Percentiles rank a stretch among this genome's conserved stretches.
These are phyloP conservation scores for Colletotrichum musae DNA, from an alignment of 2,329 filamentous ascomycete species.

Conservation along the genomic window DNA sequence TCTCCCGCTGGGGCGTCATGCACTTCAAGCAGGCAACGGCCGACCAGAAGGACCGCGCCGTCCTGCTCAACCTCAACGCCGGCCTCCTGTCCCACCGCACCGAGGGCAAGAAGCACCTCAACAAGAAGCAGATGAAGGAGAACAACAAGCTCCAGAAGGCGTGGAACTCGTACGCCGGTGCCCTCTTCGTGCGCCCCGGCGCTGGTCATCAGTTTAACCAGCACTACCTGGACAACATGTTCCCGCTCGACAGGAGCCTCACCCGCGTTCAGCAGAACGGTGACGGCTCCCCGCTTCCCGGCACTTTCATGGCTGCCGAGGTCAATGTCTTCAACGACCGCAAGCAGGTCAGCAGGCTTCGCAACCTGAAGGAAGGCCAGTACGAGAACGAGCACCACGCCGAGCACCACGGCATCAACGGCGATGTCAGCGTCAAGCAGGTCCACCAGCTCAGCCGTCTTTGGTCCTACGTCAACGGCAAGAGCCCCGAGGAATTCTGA, in stretches of 20 bases:
- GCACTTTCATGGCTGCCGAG: constrained; percentile 28
- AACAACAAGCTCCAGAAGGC: constrained; percentile 22
- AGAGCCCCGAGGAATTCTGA: constrained; percentile 6
- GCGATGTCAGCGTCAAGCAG: constrained; percentile 9
- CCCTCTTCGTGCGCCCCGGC: constrained; percentile 69
- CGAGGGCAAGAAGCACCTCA: constrained; percentile 46
- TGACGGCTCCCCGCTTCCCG: constrained; percentile 16
- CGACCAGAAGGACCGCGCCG: constrained; percentile 56
- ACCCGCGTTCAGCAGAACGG: constrained; percentile 30
- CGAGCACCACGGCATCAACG: constrained; percentile 14
- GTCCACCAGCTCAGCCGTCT: constrained; percentile 37
- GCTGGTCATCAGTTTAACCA: constrained; percentile 73
- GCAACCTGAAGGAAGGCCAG: constrained; percentile 10
- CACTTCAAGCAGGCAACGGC: constrained; percentile 63
- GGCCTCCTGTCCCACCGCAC: constrained; percentile 41
- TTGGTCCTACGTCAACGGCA: constrained; percentile 32
- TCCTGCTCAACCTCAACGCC: constrained; percentile 15
- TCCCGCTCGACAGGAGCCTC: constrained; percentile 53
- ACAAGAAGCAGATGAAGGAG: constrained; percentile 11
- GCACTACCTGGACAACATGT: constrained; percentile 75
- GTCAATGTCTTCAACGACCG: constrained; percentile 34
- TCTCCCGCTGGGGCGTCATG: constrained; percentile 81
- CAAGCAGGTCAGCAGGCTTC: constrained; percentile 14
- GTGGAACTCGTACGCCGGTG: constrained; percentile 73
- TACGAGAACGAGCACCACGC: neutral